Evolutionary conservation across 495 filamentous ascomycete species (phyloP).

Genomic region (Evernia prunastri): DNA sequence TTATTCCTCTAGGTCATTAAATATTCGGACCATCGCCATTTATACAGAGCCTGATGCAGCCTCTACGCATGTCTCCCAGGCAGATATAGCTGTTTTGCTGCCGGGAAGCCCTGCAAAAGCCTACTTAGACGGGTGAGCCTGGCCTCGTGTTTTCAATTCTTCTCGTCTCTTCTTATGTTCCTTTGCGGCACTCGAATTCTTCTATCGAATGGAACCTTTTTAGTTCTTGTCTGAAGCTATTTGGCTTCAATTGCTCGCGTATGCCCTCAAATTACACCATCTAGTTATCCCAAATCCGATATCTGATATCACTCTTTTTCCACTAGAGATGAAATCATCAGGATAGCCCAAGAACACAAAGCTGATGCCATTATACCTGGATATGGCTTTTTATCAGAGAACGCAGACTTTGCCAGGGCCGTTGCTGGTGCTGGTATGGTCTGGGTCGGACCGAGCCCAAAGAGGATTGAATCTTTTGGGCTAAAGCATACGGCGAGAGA

Average conservation of each 20-base stretch:
- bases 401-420: constrained; percentile 47
- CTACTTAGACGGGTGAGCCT: constrained; percentile 40
- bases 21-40: constrained; percentile 46
- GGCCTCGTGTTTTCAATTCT: not conserved
- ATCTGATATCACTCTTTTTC: constrained; percentile 10
- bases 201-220: not conserved
- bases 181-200: not conserved
- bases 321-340: constrained; percentile 40
- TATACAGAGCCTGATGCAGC: constrained; percentile 51
- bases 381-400: constrained; percentile 56
- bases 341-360: constrained; percentile 38
- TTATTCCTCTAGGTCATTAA: constrained; percentile 30
- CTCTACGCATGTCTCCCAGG: constrained; percentile 47
- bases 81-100: constrained; percentile 46
- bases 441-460: constrained; percentile 49
- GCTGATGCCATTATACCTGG: constrained; percentile 50
- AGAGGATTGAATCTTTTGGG: constrained; percentile 50
- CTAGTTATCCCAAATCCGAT: not conserved
- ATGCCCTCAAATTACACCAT: not conserved
- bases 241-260: not conserved
- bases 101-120: constrained; percentile 40
- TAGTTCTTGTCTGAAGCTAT: not conserved
- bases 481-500: constrained; percentile 52
- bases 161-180: not conserved
- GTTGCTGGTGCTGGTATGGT: constrained; percentile 44